Conservation (phyloP, 805 yeast species). For the Metschnikowia borealis region DNA sequence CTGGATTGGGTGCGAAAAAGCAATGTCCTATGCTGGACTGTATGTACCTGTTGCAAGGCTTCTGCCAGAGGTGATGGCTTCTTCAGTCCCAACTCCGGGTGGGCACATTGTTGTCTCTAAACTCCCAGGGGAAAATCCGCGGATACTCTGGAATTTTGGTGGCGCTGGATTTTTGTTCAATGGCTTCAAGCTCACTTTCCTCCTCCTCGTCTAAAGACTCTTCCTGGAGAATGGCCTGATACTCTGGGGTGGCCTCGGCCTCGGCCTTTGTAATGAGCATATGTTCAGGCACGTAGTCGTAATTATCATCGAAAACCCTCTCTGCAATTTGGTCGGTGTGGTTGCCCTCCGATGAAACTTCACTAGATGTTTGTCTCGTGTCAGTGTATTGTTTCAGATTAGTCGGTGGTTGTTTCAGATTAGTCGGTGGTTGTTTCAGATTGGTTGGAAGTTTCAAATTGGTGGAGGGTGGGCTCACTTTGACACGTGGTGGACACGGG, state of each 20-base stretch:
- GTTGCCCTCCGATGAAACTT: conserved; percentile 5
- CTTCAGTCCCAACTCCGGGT: conserved; percentile 25
- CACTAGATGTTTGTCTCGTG: background rate
- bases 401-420: too few species aligned
- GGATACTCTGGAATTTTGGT: conserved; percentile 5
- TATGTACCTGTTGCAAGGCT: background rate
- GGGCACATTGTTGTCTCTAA: conserved; percentile 17
- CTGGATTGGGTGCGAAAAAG: conserved; percentile 2
- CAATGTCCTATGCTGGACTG: background rate
- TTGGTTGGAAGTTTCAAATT: too few species aligned
- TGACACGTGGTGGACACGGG: background rate
- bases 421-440: too few species aligned
- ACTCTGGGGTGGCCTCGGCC: background rate
- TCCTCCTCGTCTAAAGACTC: conserved; percentile 7
- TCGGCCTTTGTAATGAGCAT: conserved; percentile 7
- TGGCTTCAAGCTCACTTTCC: background rate
- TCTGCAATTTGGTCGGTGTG: conserved; percentile 23
- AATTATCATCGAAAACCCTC: conserved; percentile 26
- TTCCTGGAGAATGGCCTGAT: conserved; percentile 5
- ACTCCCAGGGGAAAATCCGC: conserved; percentile 39
- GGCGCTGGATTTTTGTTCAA: background rate
- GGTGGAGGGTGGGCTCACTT: too few species aligned
- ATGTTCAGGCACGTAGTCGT: conserved; percentile 31
- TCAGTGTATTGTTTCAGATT: too few species aligned
- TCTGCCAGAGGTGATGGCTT: too few species aligned